Evolutionary conservation across 306 rosid species (phyloP).

Genomic region (Castanea mollissima): DNA sequence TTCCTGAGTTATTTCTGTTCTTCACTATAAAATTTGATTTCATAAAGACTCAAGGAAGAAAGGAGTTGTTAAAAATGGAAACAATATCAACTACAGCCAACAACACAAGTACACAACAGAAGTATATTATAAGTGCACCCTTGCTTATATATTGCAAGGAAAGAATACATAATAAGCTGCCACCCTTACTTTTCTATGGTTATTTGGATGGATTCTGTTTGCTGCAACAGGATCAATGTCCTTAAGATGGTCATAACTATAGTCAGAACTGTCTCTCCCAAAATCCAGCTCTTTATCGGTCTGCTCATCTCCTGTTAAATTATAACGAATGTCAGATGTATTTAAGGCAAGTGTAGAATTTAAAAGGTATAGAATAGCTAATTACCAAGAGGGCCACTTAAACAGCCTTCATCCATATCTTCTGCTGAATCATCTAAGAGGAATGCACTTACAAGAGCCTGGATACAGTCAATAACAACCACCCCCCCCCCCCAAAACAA

Average conservation of each 20-base stretch:
- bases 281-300: slow-evolving; percentile 21
- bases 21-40: neutral
- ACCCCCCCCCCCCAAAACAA: neutral
- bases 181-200: slow-evolving; percentile 68
- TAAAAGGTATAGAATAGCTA: slow-evolving; percentile 14
- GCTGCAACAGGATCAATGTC: slow-evolving; percentile 85
- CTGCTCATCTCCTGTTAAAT: slow-evolving; percentile 36
- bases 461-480: slow-evolving; percentile 5
- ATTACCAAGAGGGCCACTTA: slow-evolving; percentile 39
- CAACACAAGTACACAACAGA: neutral
- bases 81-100: neutral
- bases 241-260: slow-evolving; percentile 58
- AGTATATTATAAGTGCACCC: neutral
- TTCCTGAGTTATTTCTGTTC: neutral
- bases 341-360: neutral
- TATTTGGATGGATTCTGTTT: slow-evolving; percentile 86
- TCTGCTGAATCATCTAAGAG: slow-evolving; percentile 70
- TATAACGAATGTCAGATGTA: neutral
- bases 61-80: neutral
- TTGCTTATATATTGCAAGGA: neutral
- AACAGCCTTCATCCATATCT: slow-evolving; percentile 39
- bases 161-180: slow-evolving; percentile 18
- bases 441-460: slow-evolving; percentile 88
- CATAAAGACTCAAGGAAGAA: neutral
- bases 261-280: slow-evolving; percentile 35